These are phyloP conservation scores for Abortiporus biennis DNA, from an alignment of 1,284 basidiomycete species.

Conservation along the genomic window DNA sequence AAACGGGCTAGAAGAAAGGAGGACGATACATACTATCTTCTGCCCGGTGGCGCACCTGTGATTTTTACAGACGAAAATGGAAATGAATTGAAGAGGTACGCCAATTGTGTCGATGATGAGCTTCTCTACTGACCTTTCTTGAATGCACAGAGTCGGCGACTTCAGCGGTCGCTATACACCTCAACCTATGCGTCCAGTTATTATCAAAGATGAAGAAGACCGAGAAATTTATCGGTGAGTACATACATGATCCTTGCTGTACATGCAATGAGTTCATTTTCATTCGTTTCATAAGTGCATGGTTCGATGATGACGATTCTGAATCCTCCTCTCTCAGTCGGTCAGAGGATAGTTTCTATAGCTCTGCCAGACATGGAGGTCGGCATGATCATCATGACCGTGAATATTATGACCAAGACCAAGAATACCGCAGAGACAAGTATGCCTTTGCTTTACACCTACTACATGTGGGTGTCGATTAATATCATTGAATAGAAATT, in stretches of 20 bases:
- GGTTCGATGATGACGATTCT: no score
- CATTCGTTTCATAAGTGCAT: no score
- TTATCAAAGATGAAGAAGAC: slow-evolving; percentile 25
- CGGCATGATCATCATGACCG: no score
- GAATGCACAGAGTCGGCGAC: slow-evolving; percentile 18
- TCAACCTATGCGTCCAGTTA: slow-evolving; percentile 19
- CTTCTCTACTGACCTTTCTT: neutral
- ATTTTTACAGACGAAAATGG: slow-evolving; percentile 66
- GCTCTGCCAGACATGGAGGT: neutral
- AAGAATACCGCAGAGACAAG: neutral
- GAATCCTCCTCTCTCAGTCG: no score
- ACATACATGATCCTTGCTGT: no score
- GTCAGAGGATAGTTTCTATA: neutral
- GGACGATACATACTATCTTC: slow-evolving; percentile 49
- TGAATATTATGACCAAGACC: neutral
- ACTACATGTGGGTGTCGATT: no score
- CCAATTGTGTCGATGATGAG: neutral
- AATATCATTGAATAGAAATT: no score
- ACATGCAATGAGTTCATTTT: no score
- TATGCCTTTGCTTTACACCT: no score
- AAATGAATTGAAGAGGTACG: slow-evolving; percentile 58
- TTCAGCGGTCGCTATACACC: slow-evolving; percentile 24
- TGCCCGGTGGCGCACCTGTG: slow-evolving; percentile 58
- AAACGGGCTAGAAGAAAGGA: slow-evolving; percentile 23
- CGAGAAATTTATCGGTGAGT: slow-evolving; percentile 24